A percentile compares a stretch with the other conserved stretches of the same genome.
Evolutionary conservation across 2,329 filamentous ascomycete genomes (phyloP).

Genomic region (Harringtonia aguacate): DNA sequence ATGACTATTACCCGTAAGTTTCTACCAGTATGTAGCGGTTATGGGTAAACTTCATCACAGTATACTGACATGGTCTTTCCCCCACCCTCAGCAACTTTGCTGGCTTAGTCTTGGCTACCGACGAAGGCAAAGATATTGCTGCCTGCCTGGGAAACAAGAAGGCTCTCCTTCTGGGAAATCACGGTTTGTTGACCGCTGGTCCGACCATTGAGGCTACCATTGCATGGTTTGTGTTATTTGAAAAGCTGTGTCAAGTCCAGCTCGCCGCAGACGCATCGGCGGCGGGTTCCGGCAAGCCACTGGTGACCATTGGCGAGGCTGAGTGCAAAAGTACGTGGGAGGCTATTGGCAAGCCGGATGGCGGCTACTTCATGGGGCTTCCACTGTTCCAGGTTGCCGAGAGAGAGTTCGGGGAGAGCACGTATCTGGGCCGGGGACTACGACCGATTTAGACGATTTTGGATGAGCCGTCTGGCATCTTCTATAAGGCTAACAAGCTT

Average conservation of each 20-base stretch:
- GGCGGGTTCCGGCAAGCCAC: slow-evolving; percentile 39
- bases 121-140: slow-evolving; percentile 40
- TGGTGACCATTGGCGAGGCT: slow-evolving; percentile 14
- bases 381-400: slow-evolving; percentile 18
- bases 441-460: not conserved
- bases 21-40: slow-evolving; percentile 7
- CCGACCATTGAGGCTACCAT: slow-evolving; percentile 37
- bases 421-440: slow-evolving; percentile 14
- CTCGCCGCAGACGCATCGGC: slow-evolving; percentile 48
- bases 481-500: too few species aligned
- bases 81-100: slow-evolving; percentile 27
- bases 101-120: slow-evolving; percentile 39
- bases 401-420: slow-evolving; percentile 16
- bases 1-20: slow-evolving; percentile 24
- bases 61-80: too few species aligned
- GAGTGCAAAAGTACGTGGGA: slow-evolving; percentile 10
- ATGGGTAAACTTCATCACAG: too few species aligned
- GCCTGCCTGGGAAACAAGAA: slow-evolving; percentile 36
- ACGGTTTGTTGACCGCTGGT: slow-evolving; percentile 43
- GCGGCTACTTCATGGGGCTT: slow-evolving; percentile 15
- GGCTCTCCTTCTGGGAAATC: slow-evolving; percentile 41
- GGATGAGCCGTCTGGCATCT: too few species aligned
- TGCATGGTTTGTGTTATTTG: slow-evolving; percentile 43
- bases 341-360: slow-evolving; percentile 12
- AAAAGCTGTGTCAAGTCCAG: slow-evolving; percentile 35